These are phyloP conservation scores for Nakazawaea wickerhamii DNA, from an alignment of 805 yeast genomes.

Conservation along the genomic window DNA sequence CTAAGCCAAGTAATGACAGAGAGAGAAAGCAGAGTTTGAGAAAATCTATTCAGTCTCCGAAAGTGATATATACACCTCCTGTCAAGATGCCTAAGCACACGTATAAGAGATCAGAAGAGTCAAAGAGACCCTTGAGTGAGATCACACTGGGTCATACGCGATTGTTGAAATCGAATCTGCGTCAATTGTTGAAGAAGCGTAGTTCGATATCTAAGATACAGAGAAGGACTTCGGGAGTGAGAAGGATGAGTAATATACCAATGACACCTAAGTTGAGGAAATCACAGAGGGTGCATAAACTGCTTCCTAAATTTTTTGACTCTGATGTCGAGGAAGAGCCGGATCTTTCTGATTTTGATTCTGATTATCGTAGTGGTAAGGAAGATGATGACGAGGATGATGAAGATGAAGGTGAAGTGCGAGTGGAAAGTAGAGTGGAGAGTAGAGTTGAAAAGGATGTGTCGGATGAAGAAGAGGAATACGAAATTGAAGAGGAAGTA, in stretches of 20 bases:
- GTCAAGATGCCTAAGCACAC: constrained; percentile 3
- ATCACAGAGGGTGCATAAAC: not conserved
- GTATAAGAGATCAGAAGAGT: not conserved
- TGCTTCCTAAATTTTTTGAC: not conserved
- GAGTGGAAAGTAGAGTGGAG: too few species aligned
- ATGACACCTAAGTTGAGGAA: not conserved
- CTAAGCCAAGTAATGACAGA: too few species aligned
- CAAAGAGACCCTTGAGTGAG: too few species aligned
- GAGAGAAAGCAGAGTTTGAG: too few species aligned
- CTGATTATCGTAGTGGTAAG: constrained; percentile 6
- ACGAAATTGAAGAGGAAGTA: too few species aligned
- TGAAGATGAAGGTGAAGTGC: too few species aligned
- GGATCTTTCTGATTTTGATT: constrained; percentile 10
- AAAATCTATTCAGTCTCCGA: constrained; percentile 8
- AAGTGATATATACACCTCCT: constrained; percentile 2
- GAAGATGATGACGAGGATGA: not conserved
- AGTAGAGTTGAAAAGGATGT: too few species aligned
- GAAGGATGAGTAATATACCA: not conserved
- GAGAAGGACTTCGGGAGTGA: not conserved
- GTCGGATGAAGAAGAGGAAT: too few species aligned
- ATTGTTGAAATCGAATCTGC: too few species aligned
- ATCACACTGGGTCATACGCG: too few species aligned
- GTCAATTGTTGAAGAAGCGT: too few species aligned
- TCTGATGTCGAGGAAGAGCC: constrained; percentile 13
- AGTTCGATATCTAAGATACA: too few species aligned